Evolutionary conservation across 495 filamentous ascomycete species (phyloP).

Genomic region (Podospora fimiseda): DNA sequence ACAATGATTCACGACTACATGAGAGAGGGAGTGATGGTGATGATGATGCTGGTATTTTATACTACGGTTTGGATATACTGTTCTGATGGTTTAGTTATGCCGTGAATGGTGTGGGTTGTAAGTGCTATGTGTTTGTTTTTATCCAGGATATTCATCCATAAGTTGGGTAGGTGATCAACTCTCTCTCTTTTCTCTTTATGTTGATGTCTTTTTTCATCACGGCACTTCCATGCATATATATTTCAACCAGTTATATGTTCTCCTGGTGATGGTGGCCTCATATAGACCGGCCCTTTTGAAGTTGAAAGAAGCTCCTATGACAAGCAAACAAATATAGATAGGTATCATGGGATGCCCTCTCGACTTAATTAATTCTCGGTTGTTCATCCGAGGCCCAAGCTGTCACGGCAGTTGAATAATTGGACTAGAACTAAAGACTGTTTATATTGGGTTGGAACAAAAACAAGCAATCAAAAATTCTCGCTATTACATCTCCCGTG

Average conservation of each 20-base stretch:
- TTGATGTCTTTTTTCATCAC: background rate
- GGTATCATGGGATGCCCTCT: background rate
- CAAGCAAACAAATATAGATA: no score
- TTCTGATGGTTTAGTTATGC: no score
- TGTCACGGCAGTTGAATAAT: slow-evolving; percentile 4
- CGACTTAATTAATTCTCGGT: background rate
- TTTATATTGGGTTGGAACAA: no score
- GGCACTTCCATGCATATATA: background rate
- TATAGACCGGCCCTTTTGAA: background rate
- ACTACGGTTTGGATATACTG: no score
- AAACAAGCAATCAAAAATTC: background rate
- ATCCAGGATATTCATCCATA: no score
- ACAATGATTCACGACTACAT: background rate
- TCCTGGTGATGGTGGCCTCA: background rate
- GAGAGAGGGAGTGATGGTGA: no score
- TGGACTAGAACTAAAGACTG: background rate
- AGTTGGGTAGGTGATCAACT: background rate
- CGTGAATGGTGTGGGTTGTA: no score
- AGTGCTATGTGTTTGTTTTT: no score
- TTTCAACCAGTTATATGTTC: background rate
- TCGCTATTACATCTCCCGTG: background rate
- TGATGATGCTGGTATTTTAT: background rate
- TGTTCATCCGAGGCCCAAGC: slow-evolving; percentile 1
- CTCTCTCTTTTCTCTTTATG: background rate
- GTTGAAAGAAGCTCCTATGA: background rate